Conservation (phyloP, 2,329 filamentous ascomycete species). For the Gaeumannomyces sp. region DNA sequence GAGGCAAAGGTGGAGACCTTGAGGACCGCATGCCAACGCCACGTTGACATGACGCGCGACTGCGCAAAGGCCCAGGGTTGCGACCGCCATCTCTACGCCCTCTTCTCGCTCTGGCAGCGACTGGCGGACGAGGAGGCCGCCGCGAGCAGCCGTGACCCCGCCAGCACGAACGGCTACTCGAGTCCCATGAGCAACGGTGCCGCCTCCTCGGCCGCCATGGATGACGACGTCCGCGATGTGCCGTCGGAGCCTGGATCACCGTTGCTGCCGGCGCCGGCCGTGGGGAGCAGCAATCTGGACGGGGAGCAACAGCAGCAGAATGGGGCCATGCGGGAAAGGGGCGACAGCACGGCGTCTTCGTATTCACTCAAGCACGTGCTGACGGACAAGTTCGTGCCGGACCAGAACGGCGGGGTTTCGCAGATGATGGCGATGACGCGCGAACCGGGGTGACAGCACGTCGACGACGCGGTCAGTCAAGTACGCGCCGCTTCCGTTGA, state of each 20-base stretch:
- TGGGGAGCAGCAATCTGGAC: background rate
- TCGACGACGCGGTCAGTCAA: slow-evolving; percentile 35
- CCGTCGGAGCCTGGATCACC: slow-evolving; percentile 31
- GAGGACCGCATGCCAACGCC: slow-evolving; percentile 74
- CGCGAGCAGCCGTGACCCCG: slow-evolving; percentile 11
- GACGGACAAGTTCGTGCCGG: background rate
- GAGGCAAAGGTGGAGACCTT: slow-evolving; percentile 81
- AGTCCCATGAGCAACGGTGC: slow-evolving; percentile 38
- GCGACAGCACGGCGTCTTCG: slow-evolving; percentile 26
- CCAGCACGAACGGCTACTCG: slow-evolving; percentile 48
- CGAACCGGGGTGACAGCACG: slow-evolving; percentile 49
- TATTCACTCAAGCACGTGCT: background rate
- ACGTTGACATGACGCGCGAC: slow-evolving; percentile 71
- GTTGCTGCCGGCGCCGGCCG: slow-evolving; percentile 34
- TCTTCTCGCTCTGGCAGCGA: slow-evolving; percentile 93
- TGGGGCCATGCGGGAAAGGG: slow-evolving; percentile 11
- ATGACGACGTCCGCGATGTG: slow-evolving; percentile 38
- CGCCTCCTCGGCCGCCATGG: slow-evolving; percentile 20
- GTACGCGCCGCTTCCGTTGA: slow-evolving; percentile 52
- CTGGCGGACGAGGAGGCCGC: slow-evolving; percentile 67
- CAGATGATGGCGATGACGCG: slow-evolving; percentile 26
- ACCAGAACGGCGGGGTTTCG: slow-evolving; percentile 24
- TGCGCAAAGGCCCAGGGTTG: slow-evolving; percentile 88
- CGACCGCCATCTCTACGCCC: slow-evolving; percentile 86
- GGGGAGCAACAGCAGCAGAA: slow-evolving; percentile 6